Conservation (phyloP, 192 early-diverging fungal genomes). For the Backusella sp. region DNA sequence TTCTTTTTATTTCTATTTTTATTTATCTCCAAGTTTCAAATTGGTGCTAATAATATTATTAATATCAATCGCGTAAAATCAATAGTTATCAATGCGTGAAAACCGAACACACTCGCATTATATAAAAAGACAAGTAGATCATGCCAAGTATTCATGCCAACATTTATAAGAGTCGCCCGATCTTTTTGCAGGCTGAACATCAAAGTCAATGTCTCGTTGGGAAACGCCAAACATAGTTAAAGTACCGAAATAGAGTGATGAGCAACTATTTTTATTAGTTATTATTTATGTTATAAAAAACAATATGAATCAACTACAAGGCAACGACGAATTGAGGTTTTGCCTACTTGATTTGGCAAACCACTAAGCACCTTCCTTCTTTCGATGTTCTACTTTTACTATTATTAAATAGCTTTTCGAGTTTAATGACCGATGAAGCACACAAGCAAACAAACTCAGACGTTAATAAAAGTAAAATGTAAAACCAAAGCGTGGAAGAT, state of each 20-base stretch:
- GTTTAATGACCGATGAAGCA: not conserved
- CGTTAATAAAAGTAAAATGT: not conserved
- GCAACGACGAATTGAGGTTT: not conserved
- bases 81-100: not conserved
- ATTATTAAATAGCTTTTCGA: not conserved
- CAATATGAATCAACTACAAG: not conserved
- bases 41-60: not conserved
- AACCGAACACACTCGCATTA: not conserved
- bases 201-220: not conserved
- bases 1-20: not conserved
- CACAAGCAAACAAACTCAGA: not conserved
- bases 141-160: not conserved
- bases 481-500: not conserved
- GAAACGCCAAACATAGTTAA: not conserved
- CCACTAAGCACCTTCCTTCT: not conserved
- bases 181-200: not conserved
- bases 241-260: not conserved
- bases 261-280: not conserved
- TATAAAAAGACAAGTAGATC: not conserved
- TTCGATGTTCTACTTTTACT: not conserved
- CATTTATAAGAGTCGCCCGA: not conserved
- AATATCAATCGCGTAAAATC: not conserved
- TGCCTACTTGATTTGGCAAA: no score
- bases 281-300: not conserved
- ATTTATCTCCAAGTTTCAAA: not conserved